Conservation (phyloP, 176 grass and related monocot species). For the Ananas comosus region DNA sequence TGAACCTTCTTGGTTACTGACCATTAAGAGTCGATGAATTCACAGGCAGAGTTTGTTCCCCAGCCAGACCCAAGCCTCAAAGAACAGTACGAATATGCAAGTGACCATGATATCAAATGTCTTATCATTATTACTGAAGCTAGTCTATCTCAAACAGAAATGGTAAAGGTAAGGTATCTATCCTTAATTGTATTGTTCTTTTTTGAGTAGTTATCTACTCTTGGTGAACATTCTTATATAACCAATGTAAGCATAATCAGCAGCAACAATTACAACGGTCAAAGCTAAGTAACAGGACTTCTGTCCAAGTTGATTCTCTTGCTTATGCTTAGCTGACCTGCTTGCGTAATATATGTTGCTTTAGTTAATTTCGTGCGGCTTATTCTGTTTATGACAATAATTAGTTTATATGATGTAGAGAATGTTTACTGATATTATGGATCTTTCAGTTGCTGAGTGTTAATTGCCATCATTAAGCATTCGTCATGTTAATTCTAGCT, state of each 20-base stretch:
- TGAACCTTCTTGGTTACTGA: background rate
- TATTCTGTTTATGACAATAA: too few relatives aligned
- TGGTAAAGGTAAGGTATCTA: constrained; percentile 63
- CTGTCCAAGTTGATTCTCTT: background rate
- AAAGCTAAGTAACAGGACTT: background rate
- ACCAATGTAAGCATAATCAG: background rate
- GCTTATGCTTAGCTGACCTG: background rate
- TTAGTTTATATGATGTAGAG: too few relatives aligned
- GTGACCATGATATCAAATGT: constrained; percentile 79
- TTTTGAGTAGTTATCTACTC: background rate
- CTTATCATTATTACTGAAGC: constrained; percentile 90
- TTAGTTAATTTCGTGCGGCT: background rate
- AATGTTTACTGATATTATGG: too few relatives aligned
- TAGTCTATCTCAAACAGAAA: constrained; percentile 59
- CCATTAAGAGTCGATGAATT: background rate
- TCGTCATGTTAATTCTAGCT: background rate
- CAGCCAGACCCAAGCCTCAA: constrained; percentile 84
- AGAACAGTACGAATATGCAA: constrained; percentile 98
- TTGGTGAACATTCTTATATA: constrained; percentile 2
- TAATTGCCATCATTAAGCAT: background rate
- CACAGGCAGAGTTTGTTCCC: constrained; percentile 83
- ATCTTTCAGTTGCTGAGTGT: background rate
- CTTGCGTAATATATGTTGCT: background rate
- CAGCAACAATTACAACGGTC: background rate
- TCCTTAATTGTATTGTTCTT: constrained; percentile 12